Conservation (phyloP, 2,329 filamentous ascomycete genomes). For the Harringtonia aguacate region DNA sequence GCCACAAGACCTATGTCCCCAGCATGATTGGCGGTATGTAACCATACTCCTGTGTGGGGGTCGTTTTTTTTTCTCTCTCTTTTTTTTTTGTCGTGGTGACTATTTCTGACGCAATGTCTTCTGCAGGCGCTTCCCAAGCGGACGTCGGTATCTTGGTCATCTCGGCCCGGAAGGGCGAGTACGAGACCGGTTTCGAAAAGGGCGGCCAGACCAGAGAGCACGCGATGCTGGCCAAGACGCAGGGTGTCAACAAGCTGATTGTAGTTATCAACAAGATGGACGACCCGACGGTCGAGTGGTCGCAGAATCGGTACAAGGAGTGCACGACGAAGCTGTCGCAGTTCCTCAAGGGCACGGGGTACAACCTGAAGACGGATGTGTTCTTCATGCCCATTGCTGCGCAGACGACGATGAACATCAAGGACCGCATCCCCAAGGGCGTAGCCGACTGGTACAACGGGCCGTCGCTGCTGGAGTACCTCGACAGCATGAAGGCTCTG, state of each 20-base stretch:
- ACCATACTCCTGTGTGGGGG: too few relatives aligned
- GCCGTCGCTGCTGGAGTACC: slow-evolving; percentile 84
- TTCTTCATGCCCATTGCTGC: slow-evolving; percentile 95
- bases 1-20: slow-evolving; percentile 95
- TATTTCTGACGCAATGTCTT: neutral
- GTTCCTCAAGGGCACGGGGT: slow-evolving; percentile 87
- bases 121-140: slow-evolving; percentile 64
- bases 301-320: slow-evolving; percentile 82
- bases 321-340: slow-evolving; percentile 79
- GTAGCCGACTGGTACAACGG: slow-evolving; percentile 76
- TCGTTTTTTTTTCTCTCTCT: too few relatives aligned
- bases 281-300: slow-evolving; percentile 93
- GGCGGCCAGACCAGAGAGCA: slow-evolving; percentile 88
- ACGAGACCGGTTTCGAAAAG: slow-evolving; percentile 95
- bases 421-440: slow-evolving; percentile 70
- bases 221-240: slow-evolving; percentile 94
- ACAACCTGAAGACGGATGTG: slow-evolving; percentile 88
- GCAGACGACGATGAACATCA: slow-evolving; percentile 77
- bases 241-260: slow-evolving; percentile 93
- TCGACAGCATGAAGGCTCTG: slow-evolving; percentile 59
- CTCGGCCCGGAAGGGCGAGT: slow-evolving; percentile 93
- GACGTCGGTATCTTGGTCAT: slow-evolving; percentile 95
- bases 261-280: slow-evolving; percentile 99
- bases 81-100: too few relatives aligned
- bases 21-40: slow-evolving; percentile 79